Evolutionary conservation across 345 rosid species (phyloP), one percentile per base, ranked within the genome.

Genomic region (Hypericum androsaemum): DNA sequence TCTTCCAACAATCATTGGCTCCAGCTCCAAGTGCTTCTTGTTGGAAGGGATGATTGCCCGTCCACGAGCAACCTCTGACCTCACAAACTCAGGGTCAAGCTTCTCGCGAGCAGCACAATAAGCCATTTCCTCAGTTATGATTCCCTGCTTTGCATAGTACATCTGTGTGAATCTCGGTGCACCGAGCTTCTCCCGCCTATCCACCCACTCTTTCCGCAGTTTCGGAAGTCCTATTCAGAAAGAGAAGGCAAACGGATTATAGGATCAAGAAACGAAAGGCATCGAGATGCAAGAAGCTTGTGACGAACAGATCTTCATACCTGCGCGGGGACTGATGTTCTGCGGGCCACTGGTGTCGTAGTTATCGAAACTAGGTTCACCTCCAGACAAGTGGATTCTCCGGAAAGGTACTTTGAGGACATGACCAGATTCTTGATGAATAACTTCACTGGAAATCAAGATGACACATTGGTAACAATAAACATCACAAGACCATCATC

Each of bases 291-390:
- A 16, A 44, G 37, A 8, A 41, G n/a, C 12, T 11, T 41, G 54
- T 17, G 35, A 12, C 48, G 41, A 35, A 37, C 45, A 39, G 13
- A 59, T 28, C 45, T 41, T 13, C 66, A 52, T 80, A 94, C 97
- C 99, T 48, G 17, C 41, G n/a, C 54, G 83, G 22, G 99, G 89
- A 67, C 74, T 64, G 50, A 86, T 76, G 65, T 86, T 74, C 43
- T 86, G 97, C 52, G 97, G 97, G 58, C 99, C 99, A 58, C 97
- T 88, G 50, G 99, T 94, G 66, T 94, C 97, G 61, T 94, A 94
- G 22, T 58, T 80, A 71, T 88, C 95, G 48, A 94, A 94, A 54
- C 65, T 58, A 7, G 95, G 87, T 58, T 83, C 97, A 72, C 73
- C 85, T 52, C 99, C 99, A 55, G 84, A 71, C 71, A 94, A 70